These are phyloP conservation scores for Xanthoceras sorbifolium DNA, from an alignment of 345 rosid genomes.

Conservation along the genomic window DNA sequence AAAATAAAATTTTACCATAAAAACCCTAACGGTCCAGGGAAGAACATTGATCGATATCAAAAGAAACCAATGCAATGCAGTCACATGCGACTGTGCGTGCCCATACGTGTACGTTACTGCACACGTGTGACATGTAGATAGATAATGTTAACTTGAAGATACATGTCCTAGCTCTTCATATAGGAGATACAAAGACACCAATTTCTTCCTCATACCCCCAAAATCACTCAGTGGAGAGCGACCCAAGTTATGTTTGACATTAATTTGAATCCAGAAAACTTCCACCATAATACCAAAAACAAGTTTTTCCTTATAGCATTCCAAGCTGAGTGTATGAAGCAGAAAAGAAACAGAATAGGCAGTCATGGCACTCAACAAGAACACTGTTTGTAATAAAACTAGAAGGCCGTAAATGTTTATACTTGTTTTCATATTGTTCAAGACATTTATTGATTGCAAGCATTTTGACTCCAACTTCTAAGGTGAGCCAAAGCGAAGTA, in stretches of 20 bases:
- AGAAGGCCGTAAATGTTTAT: not conserved
- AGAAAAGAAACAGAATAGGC: slow-evolving; percentile 2
- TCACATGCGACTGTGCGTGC: not conserved
- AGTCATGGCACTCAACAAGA: not conserved
- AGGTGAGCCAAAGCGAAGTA: not conserved
- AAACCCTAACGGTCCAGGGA: slow-evolving; percentile 21
- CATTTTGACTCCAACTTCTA: not conserved
- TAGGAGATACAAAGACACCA: not conserved
- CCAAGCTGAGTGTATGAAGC: not conserved
- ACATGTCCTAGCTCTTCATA: not conserved
- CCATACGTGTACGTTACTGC: not conserved
- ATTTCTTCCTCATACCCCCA: not conserved
- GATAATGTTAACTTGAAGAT: not conserved
- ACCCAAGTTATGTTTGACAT: slow-evolving; percentile 1
- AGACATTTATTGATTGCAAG: not conserved
- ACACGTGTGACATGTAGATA: too few species aligned
- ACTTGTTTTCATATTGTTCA: not conserved
- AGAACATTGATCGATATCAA: slow-evolving; percentile 16
- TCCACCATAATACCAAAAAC: not conserved
- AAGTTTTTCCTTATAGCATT: slow-evolving; percentile 1
- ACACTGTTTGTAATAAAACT: not conserved
- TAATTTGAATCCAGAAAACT: not conserved
- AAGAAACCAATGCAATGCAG: not conserved
- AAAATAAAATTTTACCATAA: slow-evolving; percentile 11
- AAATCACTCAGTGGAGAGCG: not conserved